Evolutionary conservation across 805 yeast species (phyloP).

Genomic region (Yarrowia hollandica): DNA sequence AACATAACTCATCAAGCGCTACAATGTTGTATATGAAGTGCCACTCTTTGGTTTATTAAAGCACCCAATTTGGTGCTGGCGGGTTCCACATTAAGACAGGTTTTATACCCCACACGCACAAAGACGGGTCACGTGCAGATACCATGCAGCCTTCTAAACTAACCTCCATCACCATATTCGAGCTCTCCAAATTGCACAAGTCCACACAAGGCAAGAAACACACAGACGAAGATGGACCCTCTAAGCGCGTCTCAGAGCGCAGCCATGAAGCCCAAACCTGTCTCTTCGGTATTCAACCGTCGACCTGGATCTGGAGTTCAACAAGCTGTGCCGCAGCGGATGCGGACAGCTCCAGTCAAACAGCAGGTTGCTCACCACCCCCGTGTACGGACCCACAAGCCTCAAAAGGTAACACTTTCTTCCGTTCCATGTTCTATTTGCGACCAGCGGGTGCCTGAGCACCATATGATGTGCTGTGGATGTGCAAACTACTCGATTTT

Average conservation of each 20-base stretch:
- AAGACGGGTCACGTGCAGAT: slow-evolving; percentile 23
- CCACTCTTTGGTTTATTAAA: neutral
- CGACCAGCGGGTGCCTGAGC: slow-evolving; percentile 16
- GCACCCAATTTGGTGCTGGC: neutral
- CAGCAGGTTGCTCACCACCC: neutral
- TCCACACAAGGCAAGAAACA: neutral
- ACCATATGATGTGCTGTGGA: slow-evolving; percentile 25
- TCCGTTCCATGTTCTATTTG: slow-evolving; percentile 7
- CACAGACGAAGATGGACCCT: slow-evolving; percentile 1
- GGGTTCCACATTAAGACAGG: neutral
- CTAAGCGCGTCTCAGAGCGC: slow-evolving; percentile 27
- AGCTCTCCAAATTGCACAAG: neutral
- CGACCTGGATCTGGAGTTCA: neutral
- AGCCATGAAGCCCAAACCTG: slow-evolving; percentile 26
- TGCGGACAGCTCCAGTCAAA: slow-evolving; percentile 1
- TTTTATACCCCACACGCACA: slow-evolving; percentile 7
- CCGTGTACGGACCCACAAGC: neutral
- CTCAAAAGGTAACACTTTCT: slow-evolving; percentile 4
- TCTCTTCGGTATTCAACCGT: slow-evolving; percentile 24
- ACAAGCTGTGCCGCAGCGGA: slow-evolving; percentile 16
- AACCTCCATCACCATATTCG: slow-evolving; percentile 16
- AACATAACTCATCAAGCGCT: too few relatives aligned
- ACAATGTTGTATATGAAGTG: too few relatives aligned
- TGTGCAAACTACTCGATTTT: slow-evolving; percentile 14
- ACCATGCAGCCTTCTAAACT: slow-evolving; percentile 15